These are phyloP conservation scores for Aspergillus wentii DNA, from an alignment of 495 filamentous ascomycete species.

Conservation along the genomic window DNA sequence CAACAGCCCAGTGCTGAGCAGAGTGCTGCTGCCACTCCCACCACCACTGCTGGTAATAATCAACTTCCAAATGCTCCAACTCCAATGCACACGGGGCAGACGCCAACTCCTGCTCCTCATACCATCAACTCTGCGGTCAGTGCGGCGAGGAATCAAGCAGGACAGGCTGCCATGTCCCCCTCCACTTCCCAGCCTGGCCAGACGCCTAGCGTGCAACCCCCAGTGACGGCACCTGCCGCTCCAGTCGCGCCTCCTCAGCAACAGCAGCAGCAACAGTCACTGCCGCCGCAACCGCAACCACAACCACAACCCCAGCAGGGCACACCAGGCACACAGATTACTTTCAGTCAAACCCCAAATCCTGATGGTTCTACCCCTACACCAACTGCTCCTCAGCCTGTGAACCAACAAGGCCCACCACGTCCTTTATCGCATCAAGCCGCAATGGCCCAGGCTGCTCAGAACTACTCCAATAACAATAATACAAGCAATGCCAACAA, in stretches of 20 bases:
- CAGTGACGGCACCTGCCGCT: conserved; percentile 13
- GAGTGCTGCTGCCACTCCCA: conserved; percentile 7
- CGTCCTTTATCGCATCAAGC: conserved; percentile 59
- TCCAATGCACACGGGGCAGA: conserved; percentile 29
- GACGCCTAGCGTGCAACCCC: conserved; percentile 30
- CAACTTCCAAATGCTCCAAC: conserved; percentile 19
- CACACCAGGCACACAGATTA: conserved; percentile 34
- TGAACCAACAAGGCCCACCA: conserved; percentile 45
- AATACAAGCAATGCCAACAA: conserved; percentile 23
- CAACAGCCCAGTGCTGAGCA: conserved; percentile 9
- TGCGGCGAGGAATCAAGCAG: conserved; percentile 44
- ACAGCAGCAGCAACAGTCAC: conserved; percentile 35
- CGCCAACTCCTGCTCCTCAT: conserved; percentile 42
- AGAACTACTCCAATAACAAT: conserved; percentile 47
- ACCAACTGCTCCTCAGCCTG: conserved; percentile 33
- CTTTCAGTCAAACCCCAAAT: conserved; percentile 30
- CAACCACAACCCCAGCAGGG: conserved; percentile 39
- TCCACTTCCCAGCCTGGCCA: conserved; percentile 34
- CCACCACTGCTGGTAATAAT: conserved; percentile 11
- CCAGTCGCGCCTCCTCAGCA: conserved; percentile 18
- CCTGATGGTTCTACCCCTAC: conserved; percentile 38
- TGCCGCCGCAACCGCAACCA: conserved; percentile 41
- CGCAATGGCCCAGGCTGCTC: conserved; percentile 55
- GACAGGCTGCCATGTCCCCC: conserved; percentile 34
- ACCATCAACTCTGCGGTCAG: conserved; percentile 51